phyloP scores from a whole-genome alignment of 2,329 filamentous ascomycete genomes.

The Ophiostoma himal-ulmi region DNA sequence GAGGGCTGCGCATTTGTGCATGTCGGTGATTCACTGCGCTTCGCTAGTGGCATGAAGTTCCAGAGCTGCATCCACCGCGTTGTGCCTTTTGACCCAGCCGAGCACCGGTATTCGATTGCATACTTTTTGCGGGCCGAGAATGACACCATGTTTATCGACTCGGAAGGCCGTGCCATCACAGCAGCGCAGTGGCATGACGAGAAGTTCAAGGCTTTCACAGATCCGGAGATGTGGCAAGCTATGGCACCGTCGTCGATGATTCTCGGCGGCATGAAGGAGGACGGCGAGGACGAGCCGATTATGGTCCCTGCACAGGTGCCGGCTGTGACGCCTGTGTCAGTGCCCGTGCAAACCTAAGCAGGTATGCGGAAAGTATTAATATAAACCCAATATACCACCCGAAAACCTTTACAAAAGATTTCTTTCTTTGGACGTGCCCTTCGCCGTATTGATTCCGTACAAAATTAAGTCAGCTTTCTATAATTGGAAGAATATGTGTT shows the following conservation, averaged over 20 bases:
- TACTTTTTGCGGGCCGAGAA: constrained; percentile 55
- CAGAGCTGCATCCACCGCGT: constrained; percentile 54
- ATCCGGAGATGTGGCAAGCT: constrained; percentile 35
- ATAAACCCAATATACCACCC: too few relatives aligned
- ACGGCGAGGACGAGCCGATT: constrained; percentile 30
- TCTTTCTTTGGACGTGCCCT: too few relatives aligned
- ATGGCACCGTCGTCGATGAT: constrained; percentile 45
- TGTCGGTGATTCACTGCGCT: constrained; percentile 54
- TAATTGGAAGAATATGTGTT: too few relatives aligned
- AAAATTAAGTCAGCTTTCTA: too few relatives aligned
- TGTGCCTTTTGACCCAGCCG: constrained; percentile 45
- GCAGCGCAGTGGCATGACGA: constrained; percentile 51
- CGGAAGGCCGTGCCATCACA: constrained; percentile 48
- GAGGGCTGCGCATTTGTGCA: constrained; percentile 50
- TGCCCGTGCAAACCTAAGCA: not conserved
- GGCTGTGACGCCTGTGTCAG: not conserved
- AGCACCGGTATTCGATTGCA: constrained; percentile 55
- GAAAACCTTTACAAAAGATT: too few relatives aligned
- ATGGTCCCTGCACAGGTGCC: not conserved
- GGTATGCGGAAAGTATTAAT: not conserved
- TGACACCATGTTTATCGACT: constrained; percentile 51
- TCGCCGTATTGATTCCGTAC: too few relatives aligned
- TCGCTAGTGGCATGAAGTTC: constrained; percentile 48
- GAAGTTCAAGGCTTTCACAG: constrained; percentile 48
- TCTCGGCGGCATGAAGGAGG: constrained; percentile 46